phyloP scores from a whole-genome alignment of 805 yeast genomes.

The Hanseniaspora occidentalis region DNA sequence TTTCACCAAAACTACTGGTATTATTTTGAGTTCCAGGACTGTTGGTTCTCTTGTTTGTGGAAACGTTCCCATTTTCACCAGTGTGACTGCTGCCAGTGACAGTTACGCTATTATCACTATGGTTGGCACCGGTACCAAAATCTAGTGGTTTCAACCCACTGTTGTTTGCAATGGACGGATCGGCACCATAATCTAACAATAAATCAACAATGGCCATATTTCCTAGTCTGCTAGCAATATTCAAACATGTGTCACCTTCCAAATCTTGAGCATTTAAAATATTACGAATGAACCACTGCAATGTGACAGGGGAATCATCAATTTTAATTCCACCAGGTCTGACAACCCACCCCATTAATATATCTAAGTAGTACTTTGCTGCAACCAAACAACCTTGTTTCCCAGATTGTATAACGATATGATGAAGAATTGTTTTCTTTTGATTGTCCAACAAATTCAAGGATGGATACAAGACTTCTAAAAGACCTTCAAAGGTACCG shows the following conservation, averaged over 20 bases:
- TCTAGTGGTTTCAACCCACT: conserved; percentile 81
- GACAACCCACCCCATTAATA: conserved; percentile 68
- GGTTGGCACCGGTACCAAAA: conserved; percentile 42
- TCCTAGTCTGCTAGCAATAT: conserved; percentile 83
- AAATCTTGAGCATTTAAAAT: conserved; percentile 82
- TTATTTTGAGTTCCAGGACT: too few species aligned
- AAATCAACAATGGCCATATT: conserved; percentile 70
- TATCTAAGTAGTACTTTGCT: conserved; percentile 58
- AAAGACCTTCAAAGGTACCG: conserved; percentile 56
- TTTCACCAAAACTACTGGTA: too few species aligned
- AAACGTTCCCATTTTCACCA: too few species aligned
- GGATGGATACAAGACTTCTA: conserved; percentile 67
- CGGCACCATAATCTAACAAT: conserved; percentile 79
- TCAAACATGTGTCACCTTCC: conserved; percentile 91
- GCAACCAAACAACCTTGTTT: conserved; percentile 63
- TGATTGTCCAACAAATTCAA: conserved; percentile 51
- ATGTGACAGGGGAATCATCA: conserved; percentile 33
- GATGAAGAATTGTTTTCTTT: conserved; percentile 76
- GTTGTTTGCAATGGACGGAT: conserved; percentile 63
- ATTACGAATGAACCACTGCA: conserved; percentile 48
- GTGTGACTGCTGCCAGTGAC: background rate
- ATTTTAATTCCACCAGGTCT: conserved; percentile 19
- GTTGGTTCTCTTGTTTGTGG: too few species aligned
- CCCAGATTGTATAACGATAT: conserved; percentile 70
- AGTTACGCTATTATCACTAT: background rate